Conservation (phyloP, 495 filamentous ascomycete genomes). For the Aspergillus nidulans region DNA sequence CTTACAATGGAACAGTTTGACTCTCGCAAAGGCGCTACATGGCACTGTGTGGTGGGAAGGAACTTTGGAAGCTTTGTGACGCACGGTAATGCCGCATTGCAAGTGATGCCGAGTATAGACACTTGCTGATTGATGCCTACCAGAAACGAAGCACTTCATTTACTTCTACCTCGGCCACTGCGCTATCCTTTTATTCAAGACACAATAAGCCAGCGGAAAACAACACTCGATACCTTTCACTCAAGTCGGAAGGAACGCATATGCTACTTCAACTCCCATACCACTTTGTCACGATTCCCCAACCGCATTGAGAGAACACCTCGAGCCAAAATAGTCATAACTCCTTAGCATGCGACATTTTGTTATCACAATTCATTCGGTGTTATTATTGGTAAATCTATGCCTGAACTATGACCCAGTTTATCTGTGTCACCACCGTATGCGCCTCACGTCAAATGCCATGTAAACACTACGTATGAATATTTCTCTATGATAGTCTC, state of each 20-base stretch:
- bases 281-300: slow-evolving; percentile 8
- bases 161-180: slow-evolving; percentile 99
- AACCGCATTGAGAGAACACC: slow-evolving; percentile 6
- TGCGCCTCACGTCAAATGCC: neutral
- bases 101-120: neutral
- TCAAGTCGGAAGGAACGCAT: neutral
- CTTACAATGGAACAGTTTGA: slow-evolving; percentile 63
- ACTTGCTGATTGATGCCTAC: slow-evolving; percentile 14
- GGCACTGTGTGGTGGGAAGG: slow-evolving; percentile 97
- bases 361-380: slow-evolving; percentile 5
- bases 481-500: neutral
- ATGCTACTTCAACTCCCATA: neutral
- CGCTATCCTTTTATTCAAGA: slow-evolving; percentile 98
- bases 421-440: neutral
- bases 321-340: neutral
- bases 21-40: slow-evolving; percentile 85
- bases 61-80: slow-evolving; percentile 99
- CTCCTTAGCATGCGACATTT: neutral
- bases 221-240: neutral
- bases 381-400: slow-evolving; percentile 10
- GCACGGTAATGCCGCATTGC: slow-evolving; percentile 59
- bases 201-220: slow-evolving; percentile 58
- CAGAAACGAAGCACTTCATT: slow-evolving; percentile 99
- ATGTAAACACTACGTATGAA: neutral
- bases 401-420: neutral